Base-by-base conservation (phyloP, 169 alveolate genomes). In the Babesia gibsoni region DNA sequence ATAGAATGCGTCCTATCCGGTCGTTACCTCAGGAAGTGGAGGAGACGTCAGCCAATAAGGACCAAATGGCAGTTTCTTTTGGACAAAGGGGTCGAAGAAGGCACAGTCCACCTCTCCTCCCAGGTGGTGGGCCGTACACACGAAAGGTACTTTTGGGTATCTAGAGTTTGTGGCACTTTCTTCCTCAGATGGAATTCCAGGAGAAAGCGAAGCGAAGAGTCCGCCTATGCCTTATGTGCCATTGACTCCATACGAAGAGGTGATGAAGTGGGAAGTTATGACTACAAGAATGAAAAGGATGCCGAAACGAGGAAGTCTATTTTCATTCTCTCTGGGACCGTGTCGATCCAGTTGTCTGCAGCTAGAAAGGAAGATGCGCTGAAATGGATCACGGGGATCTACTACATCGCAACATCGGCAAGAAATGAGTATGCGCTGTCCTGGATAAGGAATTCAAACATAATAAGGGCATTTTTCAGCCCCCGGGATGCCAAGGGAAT, bases 71-170 rank as follows among this genome's bases (percentile, higher is more conserved):
- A n/a, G n/a, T n/a, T n/a, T n/a, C n/a, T n/a, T n/a, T n/a, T n/a
- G n/a, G n/a, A n/a, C n/a, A n/a, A n/a, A n/a, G n/a, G n/a, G n/a
- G n/a, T n/a, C n/a, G n/a, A n/a, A n/a, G n/a, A n/a, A n/a, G n/a
- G 23, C 35, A 18, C 29, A 0, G 23, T 25, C 6, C 43, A 58
- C 16, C 53, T 36, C 16, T 37, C 59, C 10, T 3, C 58, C 30
- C 70, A 14, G 39, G 33, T 58, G 5, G 2, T 29, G 0, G 80
- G 81, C 18, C 41, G 70, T 8, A 22, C 83, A 1, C 88, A 79
- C 20, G 83, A 79, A 53, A 67, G 82, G 30, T 79, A 36, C 78
- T 79, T 79, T 39, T 79, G 88, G 88, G 83, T 79, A n/a, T 67
- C 74, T 9, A 45, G 59, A 3, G 48, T 79, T 12, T 67, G 79